Base-by-base conservation (phyloP, 768 basidiomycete species). In the Mycena crocata region DNA sequence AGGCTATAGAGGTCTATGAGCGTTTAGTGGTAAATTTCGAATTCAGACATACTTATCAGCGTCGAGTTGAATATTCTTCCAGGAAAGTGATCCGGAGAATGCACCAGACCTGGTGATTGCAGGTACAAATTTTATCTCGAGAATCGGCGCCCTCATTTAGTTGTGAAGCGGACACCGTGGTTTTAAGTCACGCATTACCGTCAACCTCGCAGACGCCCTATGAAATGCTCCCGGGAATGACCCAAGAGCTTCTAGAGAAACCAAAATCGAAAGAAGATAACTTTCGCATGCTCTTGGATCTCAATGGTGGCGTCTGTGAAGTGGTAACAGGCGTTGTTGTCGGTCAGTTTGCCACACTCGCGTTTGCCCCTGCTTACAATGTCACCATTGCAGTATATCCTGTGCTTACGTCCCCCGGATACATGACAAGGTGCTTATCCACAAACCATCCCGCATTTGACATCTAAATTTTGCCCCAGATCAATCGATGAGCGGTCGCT, bases 241-340 rank as follows among this genome's bases (percentile, higher is more conserved):
- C 74, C 2, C 94, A 94, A 61, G 93, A 95, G 55, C 82, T 99
- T 9, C 81, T 99, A 1, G 98, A 99, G 79, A 99, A 99, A 75
- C 98, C 98, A 0, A 49, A 66, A 0, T 86, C 86, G 12, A 92
- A 93, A 72, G 88, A 82, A 31, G 96, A 98, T 65, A 92, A 98
- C 76, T 74, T 93, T 50, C 87, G 93, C 26, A 97, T 95, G 93
- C 83, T 99, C 59, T 80, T 92, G 50, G 93, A 95, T 64, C 82
- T 98, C 68, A 95, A 96, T 55, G 97, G 95, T 9, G 84, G 86
- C 52, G 86, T 90, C 0, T 97, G 96, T 71, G 93, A 97, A 76
- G 95, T 98, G 24, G 94, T 98, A 24, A 98, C 96, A 0, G 97
- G 96, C 12, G 89, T 98, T 21, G 86, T 88, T 17, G 78, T 99